phyloP scores from a whole-genome alignment of 768 basidiomycete genomes.

The Antrodiella citrinella region DNA sequence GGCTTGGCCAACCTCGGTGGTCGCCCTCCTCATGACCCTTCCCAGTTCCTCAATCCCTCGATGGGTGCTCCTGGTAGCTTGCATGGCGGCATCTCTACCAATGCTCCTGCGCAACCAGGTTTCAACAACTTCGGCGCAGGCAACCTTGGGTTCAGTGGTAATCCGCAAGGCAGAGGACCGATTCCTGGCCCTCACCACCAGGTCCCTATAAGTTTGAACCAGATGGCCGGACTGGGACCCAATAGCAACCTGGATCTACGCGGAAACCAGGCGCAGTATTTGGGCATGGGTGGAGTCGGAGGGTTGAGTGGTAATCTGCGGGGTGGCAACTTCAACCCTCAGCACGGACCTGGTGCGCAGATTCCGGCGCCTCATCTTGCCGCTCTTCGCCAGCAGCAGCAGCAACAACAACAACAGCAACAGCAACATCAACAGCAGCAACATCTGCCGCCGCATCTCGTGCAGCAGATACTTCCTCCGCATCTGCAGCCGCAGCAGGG shows the following conservation, averaged over 20 bases:
- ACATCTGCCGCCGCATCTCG: slow-evolving; percentile 50
- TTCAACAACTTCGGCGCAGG: slow-evolving; percentile 48
- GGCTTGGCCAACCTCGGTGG: slow-evolving; percentile 78
- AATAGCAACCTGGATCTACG: slow-evolving; percentile 49
- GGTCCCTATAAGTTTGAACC: slow-evolving; percentile 35
- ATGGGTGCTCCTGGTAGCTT: slow-evolving; percentile 29
- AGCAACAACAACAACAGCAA: slow-evolving; percentile 51
- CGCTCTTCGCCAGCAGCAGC: slow-evolving; percentile 46
- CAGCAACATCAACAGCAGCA: slow-evolving; percentile 46
- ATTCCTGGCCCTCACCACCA: slow-evolving; percentile 39
- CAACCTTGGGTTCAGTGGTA: slow-evolving; percentile 19
- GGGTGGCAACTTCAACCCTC: slow-evolving; percentile 37
- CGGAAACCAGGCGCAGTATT: slow-evolving; percentile 38
- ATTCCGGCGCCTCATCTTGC: slow-evolving; percentile 31
- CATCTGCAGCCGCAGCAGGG: slow-evolving; percentile 60
- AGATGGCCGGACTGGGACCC: slow-evolving; percentile 46
- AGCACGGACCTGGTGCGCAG: slow-evolving; percentile 35
- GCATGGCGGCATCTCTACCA: slow-evolving; percentile 39
- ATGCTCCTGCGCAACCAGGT: slow-evolving; percentile 30
- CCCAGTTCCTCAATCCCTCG: slow-evolving; percentile 40
- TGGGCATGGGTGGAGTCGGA: slow-evolving; percentile 40
- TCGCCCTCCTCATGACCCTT: slow-evolving; percentile 72
- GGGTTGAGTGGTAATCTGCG: slow-evolving; percentile 37
- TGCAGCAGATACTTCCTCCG: slow-evolving; percentile 39
- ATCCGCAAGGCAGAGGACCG: slow-evolving; percentile 44